Conservation (phyloP, 805 yeast genomes). For the Middelhovenomyces tepae region DNA sequence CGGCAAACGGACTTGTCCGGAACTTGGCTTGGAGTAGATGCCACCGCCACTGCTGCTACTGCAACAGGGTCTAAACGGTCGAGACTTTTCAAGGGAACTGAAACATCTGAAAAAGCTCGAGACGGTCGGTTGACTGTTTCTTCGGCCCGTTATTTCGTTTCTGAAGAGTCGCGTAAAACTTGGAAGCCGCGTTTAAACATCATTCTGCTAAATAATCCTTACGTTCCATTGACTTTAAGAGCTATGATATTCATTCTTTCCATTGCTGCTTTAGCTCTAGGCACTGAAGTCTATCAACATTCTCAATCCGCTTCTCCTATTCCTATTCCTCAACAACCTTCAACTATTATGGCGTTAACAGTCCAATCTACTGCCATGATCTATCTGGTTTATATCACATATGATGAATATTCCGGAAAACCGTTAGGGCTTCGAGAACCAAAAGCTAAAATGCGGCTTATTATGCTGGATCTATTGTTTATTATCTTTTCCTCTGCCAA, state of each 20-base stretch:
- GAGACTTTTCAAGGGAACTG: too few relatives aligned
- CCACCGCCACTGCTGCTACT: too few relatives aligned
- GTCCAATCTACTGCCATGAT: conserved; percentile 73
- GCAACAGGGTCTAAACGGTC: too few relatives aligned
- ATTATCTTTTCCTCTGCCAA: conserved; percentile 87
- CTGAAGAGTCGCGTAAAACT: conserved; percentile 18
- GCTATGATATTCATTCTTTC: conserved; percentile 50
- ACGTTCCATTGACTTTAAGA: conserved; percentile 71
- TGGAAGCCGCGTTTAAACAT: conserved; percentile 53
- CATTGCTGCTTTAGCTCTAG: conserved; percentile 61
- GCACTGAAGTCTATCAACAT: conserved; percentile 39
- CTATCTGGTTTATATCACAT: conserved; percentile 72
- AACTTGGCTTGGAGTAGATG: conserved; percentile 16
- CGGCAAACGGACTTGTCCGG: conserved; percentile 13
- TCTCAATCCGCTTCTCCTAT: conserved; percentile 25
- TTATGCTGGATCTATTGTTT: conserved; percentile 75
- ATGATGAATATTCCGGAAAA: conserved; percentile 85
- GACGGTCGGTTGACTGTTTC: conserved; percentile 11
- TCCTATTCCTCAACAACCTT: conserved; percentile 62
- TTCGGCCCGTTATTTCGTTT: conserved; percentile 18
- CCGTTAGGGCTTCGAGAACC: conserved; percentile 89
- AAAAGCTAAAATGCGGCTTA: conserved; percentile 66
- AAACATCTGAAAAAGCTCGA: too few relatives aligned
- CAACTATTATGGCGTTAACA: conserved; percentile 85
- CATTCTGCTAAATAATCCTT: conserved; percentile 63